Conservation (phyloP, 139 green algal species). For the Asterochloris erici region DNA sequence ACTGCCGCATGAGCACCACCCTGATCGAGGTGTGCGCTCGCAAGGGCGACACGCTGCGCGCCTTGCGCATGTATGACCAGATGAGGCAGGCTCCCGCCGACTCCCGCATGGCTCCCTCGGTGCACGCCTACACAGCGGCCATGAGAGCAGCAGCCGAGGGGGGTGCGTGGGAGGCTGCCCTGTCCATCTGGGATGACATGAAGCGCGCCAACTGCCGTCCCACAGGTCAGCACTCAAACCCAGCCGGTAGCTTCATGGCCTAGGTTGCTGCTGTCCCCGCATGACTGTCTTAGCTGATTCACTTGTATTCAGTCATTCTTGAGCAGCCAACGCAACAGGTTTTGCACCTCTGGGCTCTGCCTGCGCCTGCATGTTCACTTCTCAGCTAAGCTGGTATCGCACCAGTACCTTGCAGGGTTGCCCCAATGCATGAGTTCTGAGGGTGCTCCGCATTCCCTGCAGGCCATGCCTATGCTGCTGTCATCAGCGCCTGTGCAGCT, state of each 20-base stretch:
- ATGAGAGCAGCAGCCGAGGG: slow-evolving; percentile 83
- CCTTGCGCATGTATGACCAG: slow-evolving; percentile 62
- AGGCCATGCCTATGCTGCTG: slow-evolving; percentile 78
- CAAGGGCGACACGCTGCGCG: slow-evolving; percentile 59
- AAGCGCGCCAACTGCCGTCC: slow-evolving; percentile 43
- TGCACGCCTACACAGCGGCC: slow-evolving; percentile 83
- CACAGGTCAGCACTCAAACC: slow-evolving; percentile 27
- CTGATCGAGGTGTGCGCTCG: slow-evolving; percentile 78
- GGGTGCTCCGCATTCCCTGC: slow-evolving; percentile 1
- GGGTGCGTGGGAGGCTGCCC: slow-evolving; percentile 50
- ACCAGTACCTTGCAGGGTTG: too few species aligned
- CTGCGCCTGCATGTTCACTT: neutral
- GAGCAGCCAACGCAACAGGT: neutral
- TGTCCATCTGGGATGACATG: slow-evolving; percentile 86
- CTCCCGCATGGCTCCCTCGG: slow-evolving; percentile 58
- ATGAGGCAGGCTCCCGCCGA: slow-evolving; percentile 48
- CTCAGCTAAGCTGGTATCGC: neutral
- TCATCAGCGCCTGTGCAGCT: slow-evolving; percentile 75
- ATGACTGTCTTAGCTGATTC: neutral
- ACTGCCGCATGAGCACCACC: slow-evolving; percentile 78
- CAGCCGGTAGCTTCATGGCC: too few species aligned
- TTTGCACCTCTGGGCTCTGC: neutral
- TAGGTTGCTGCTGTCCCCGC: neutral
- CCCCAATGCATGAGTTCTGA: neutral
- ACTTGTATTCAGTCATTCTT: neutral